Evolutionary conservation across 768 basidiomycete genomes (phyloP).

Genomic region (Lepiota subincarnata): DNA sequence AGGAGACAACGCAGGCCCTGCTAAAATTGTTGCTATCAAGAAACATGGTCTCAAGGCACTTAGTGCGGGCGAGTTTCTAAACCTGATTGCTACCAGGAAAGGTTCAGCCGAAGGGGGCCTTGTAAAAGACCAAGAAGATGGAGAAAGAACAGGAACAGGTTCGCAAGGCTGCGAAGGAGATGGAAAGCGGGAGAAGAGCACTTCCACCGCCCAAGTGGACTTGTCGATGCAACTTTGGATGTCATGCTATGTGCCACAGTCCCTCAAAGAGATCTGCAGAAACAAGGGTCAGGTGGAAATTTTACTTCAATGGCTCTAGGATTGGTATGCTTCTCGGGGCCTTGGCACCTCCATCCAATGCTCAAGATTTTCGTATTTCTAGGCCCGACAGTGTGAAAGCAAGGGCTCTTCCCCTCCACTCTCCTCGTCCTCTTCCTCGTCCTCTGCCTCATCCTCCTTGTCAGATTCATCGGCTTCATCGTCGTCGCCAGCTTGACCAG

Average conservation of each 20-base stretch:
- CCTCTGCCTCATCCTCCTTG: constrained; percentile 1
- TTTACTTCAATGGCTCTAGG: constrained; percentile 78
- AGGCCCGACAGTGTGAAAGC: constrained; percentile 74
- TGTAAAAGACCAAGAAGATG: constrained; percentile 79
- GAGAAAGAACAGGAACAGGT: constrained; percentile 80
- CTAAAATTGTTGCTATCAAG: constrained; percentile 84
- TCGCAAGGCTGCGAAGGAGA: constrained; percentile 64
- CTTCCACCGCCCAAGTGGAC: constrained; percentile 35
- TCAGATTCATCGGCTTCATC: constrained; percentile 11
- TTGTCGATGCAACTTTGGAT: constrained; percentile 84
- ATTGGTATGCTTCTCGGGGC: constrained; percentile 65
- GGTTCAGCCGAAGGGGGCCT: constrained; percentile 44
- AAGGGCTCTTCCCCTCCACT: constrained; percentile 15
- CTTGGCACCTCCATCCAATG: not conserved
- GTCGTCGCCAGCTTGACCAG: not conserved
- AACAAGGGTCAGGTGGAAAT: constrained; percentile 93
- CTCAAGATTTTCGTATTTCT: not conserved
- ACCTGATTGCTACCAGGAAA: constrained; percentile 72
- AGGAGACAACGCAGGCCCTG: constrained; percentile 82
- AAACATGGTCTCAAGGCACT: constrained; percentile 74
- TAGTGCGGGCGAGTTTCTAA: constrained; percentile 82
- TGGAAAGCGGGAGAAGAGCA: constrained; percentile 71
- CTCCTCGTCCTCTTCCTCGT: constrained; percentile 8
- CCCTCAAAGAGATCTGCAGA: constrained; percentile 87
- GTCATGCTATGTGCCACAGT: constrained; percentile 87